Percentiles rank a stretch among this genome's conserved stretches.
Evolutionary conservation across 1,284 basidiomycete genomes (phyloP).

Genomic region (Anthracocystis setariae): DNA sequence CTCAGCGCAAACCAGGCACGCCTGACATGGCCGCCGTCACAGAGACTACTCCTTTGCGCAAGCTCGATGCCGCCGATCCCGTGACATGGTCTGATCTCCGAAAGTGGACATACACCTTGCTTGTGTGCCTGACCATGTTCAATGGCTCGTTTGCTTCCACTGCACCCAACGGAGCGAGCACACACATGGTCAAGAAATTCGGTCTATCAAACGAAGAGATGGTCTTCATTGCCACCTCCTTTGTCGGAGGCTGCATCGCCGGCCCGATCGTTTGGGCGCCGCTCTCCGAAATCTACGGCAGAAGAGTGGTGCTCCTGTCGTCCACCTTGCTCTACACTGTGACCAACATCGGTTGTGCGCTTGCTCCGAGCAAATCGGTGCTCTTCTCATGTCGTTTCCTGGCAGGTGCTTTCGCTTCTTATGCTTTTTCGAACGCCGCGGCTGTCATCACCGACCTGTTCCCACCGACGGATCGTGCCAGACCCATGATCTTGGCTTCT

Average conservation of each 20-base stretch:
- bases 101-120: conserved; percentile 31
- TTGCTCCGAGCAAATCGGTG: conserved; percentile 24
- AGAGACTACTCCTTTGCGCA: conserved; percentile 10
- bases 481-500: conserved; percentile 36
- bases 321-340: conserved; percentile 24
- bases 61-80: background rate
- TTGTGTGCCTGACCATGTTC: conserved; percentile 44
- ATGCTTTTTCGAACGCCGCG: conserved; percentile 44
- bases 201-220: conserved; percentile 27
- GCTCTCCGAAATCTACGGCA: conserved; percentile 36
- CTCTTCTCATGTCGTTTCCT: conserved; percentile 36
- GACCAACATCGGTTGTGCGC: conserved; percentile 31
- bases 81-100: conserved; percentile 16
- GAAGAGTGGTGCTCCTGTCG: conserved; percentile 13
- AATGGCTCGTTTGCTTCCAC: conserved; percentile 46
- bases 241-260: conserved; percentile 45
- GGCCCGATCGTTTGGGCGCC: conserved; percentile 50
- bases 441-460: conserved; percentile 47
- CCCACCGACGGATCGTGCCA: conserved; percentile 17
- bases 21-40: background rate
- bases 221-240: conserved; percentile 33
- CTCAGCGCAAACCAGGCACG: background rate
- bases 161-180: conserved; percentile 32
- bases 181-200: conserved; percentile 16
- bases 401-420: conserved; percentile 37